Evolutionary conservation across 768 basidiomycete species (phyloP).

Genomic region (Amanita pseudoporphyria): DNA sequence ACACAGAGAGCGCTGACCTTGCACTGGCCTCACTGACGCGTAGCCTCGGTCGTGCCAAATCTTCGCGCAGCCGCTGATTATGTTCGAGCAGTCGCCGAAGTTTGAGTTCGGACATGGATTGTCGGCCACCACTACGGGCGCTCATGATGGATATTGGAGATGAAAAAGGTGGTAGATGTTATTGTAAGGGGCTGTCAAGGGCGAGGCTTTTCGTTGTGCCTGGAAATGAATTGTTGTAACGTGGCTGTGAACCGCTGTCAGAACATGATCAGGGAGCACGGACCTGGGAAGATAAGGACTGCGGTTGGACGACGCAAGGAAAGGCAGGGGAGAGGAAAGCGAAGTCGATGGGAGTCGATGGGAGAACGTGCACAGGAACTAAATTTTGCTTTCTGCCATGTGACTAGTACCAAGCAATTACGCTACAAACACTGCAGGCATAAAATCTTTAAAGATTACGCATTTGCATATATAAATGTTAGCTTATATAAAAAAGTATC

Average conservation of each 20-base stretch:
- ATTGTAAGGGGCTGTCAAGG: neutral
- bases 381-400: too few species aligned
- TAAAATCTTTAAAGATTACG: neutral
- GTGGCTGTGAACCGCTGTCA: neutral
- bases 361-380: neutral
- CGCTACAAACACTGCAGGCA: neutral
- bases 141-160: conserved; percentile 34
- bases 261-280: neutral
- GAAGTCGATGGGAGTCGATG: neutral
- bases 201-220: neutral
- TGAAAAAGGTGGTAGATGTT: neutral
- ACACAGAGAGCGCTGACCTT: conserved; percentile 36
- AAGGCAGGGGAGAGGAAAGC: neutral
- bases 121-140: conserved; percentile 51
- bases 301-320: neutral
- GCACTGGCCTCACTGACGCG: conserved; percentile 88
- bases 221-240: neutral
- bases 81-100: conserved; percentile 90
- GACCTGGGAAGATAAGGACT: neutral
- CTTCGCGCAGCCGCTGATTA: conserved; percentile 85
- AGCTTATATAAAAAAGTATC: neutral
- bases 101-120: conserved; percentile 98
- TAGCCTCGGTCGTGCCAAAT: conserved; percentile 81
- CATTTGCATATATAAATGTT: neutral
- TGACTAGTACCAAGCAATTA: too few species aligned